Base-by-base conservation (phyloP, 1,139 yeast species). In the Protomyces macrosporus region DNA sequence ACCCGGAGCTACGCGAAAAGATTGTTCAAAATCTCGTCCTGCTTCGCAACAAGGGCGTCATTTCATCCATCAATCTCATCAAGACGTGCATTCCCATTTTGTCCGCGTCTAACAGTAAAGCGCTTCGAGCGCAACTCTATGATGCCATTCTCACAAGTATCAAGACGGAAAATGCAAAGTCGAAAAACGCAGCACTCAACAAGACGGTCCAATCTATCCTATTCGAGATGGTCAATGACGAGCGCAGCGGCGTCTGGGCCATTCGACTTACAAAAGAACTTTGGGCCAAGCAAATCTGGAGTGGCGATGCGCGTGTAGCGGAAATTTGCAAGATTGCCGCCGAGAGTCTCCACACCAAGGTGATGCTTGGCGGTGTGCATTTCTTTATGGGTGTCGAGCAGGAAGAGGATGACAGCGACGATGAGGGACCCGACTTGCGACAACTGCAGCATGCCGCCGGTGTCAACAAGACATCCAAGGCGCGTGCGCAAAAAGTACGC, bases 271-370 rank as follows among this genome's bases (percentile, higher is more conserved):
- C 98, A 6, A 82, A 98, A 74, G 98, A 93, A 75, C 80, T 93
- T 64, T 93, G 99, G 99, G 83, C 96, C 77, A 82, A 98, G 73
- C 96, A 96, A 72, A 87, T 93, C 67, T 93, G 99, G 99, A 58
- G 61, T 30, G 97, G 90, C 74, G 99, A 93, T 75, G 83, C 96
- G 0, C 81, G 98, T 70, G 87, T 98, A 0, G 96, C 93, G 33
- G 98, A 93, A 75, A 84, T 93, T 71, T 91, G 95, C 98, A 87
- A 96, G 1, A 95, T 90, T 71, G 97, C 98, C 0, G 90, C 97
- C 1, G 76, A 88, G 66, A 97, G 90, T 72, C 84, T 88, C 9
- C 96, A 91, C 70, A 82, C 85, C 12, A 93, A 93, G 76, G 95
- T 93, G 62, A 88, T 96, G 10, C 79, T 87, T 66, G 88, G 97